A percentile compares a stretch with the other conserved stretches of the same genome.
phyloP scores from a whole-genome alignment of 495 filamentous ascomycete genomes.

The Tuber microsphaerosporum region DNA sequence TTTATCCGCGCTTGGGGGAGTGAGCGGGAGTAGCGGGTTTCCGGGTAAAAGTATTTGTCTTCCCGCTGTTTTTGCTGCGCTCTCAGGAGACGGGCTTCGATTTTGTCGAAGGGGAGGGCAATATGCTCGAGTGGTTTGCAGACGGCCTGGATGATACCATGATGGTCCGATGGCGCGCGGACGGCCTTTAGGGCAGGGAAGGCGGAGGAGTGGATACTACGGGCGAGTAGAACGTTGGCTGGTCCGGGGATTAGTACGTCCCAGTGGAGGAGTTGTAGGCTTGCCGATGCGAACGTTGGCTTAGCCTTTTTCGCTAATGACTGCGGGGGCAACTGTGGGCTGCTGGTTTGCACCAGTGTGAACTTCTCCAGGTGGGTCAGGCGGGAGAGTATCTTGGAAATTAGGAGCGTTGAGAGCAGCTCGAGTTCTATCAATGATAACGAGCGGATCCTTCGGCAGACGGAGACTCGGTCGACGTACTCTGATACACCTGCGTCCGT shows the following conservation, averaged over 20 bases:
- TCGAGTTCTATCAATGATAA: constrained; percentile 62
- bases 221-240: constrained; percentile 66
- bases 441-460: constrained; percentile 49
- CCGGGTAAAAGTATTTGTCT: constrained; percentile 16
- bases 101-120: constrained; percentile 48
- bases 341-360: constrained; percentile 60
- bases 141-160: constrained; percentile 63
- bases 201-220: constrained; percentile 59
- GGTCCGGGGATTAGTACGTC: constrained; percentile 56
- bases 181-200: constrained; percentile 65
- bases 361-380: constrained; percentile 59
- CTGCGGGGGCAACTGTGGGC: constrained; percentile 49
- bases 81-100: constrained; percentile 39
- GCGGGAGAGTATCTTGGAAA: constrained; percentile 69
- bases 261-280: constrained; percentile 70
- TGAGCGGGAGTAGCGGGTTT: constrained; percentile 45
- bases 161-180: constrained; percentile 65
- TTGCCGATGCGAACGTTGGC: constrained; percentile 62
- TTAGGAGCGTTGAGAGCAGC: constrained; percentile 57
- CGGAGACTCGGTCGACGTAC: constrained; percentile 57
- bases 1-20: constrained; percentile 50
- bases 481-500: constrained; percentile 69
- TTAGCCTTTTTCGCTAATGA: constrained; percentile 36
- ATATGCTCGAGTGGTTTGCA: constrained; percentile 54
- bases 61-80: constrained; percentile 27